Base-by-base conservation (phyloP, 2,329 filamentous ascomycete genomes). In the Metarhizium anisopliae region DNA sequence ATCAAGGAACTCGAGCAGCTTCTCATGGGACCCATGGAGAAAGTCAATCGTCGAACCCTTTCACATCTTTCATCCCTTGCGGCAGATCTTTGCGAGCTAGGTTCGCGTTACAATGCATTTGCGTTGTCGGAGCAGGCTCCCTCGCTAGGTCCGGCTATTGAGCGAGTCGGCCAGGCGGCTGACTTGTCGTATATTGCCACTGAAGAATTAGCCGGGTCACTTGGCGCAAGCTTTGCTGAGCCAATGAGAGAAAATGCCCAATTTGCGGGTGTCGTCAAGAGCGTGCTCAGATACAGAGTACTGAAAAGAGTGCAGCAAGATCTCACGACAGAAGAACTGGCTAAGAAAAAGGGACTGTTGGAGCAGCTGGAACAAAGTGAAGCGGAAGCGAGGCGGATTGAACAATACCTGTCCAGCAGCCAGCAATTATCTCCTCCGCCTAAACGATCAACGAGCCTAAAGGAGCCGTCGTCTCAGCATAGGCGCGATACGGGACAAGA, bases 161-260 rank as follows among this genome's bases (percentile, higher is more conserved):
- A 99, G 71, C 87, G 92, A 59, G 83, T 95, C 50, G 94, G 94
- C 0, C 94, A 99, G 72, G 94, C 94, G 2, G 90, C 93, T 8
- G 94, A 99, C 68, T 89, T 90, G 10, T 96, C 94, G 0, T 99
- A 97, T 68, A 92, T 99, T 61, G 91, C 90, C 10, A 97, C 93
- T 0, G 90, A 95, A 64, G 94, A 99, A 68, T 77, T 99, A 3
- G 92, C 92, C 0, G 85, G 84, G 2, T 87, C 88, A 0, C 75
- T 99, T n/a, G 92, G 92, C 20, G 92, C 93, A 38, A 94, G 85
- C 61, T 99, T 99, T 67, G 91, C 95, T 0, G 95, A 99, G 67
- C 94, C 94, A 0, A 96, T 99, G 90, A 84, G 95, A 55, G 94
- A 99, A 73, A 95, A 91, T 65, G 92, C 94, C 13, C 94, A 99